phyloP scores from a whole-genome alignment of 805 yeast species.

The Lachancea fermentati region DNA sequence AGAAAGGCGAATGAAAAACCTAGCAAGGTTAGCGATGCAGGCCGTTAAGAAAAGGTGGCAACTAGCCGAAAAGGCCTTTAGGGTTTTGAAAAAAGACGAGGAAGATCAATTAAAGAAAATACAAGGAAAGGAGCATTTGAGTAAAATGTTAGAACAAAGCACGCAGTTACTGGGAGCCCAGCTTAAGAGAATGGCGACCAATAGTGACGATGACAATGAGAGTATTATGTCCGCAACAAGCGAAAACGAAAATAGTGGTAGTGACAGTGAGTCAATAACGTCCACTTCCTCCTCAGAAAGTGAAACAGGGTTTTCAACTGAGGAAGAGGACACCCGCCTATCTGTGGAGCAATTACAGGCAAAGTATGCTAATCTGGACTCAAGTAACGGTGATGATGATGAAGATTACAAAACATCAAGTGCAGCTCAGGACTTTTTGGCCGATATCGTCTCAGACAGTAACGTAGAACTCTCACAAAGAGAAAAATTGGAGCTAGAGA shows the following conservation, averaged over 20 bases:
- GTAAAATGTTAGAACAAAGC: slow-evolving; percentile 85
- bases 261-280: slow-evolving; percentile 11
- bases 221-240: slow-evolving; percentile 3
- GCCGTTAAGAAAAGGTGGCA: slow-evolving; percentile 90
- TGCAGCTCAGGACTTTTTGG: no score
- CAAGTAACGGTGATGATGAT: slow-evolving; percentile 2
- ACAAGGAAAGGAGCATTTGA: slow-evolving; percentile 80
- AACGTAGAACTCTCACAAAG: slow-evolving; percentile 4
- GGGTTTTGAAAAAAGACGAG: slow-evolving; percentile 66
- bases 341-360: slow-evolving; percentile 40
- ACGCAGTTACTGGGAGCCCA: slow-evolving; percentile 88
- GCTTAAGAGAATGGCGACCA: slow-evolving; percentile 38
- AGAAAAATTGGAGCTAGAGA: slow-evolving; percentile 8
- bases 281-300: slow-evolving; percentile 15
- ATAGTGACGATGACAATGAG: slow-evolving; percentile 20
- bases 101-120: slow-evolving; percentile 73
- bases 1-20: slow-evolving; percentile 58
- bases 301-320: slow-evolving; percentile 14
- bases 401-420: background rate
- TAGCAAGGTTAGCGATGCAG: slow-evolving; percentile 77
- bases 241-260: slow-evolving; percentile 11
- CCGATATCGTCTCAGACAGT: slow-evolving; percentile 6
- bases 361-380: slow-evolving; percentile 35
- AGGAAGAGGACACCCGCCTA: slow-evolving; percentile 33
- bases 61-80: slow-evolving; percentile 75